A percentile compares a stretch with the other conserved stretches of the same genome.
Conservation (phyloP, 768 basidiomycete species). For the Mrakia hoshinonis region DNA sequence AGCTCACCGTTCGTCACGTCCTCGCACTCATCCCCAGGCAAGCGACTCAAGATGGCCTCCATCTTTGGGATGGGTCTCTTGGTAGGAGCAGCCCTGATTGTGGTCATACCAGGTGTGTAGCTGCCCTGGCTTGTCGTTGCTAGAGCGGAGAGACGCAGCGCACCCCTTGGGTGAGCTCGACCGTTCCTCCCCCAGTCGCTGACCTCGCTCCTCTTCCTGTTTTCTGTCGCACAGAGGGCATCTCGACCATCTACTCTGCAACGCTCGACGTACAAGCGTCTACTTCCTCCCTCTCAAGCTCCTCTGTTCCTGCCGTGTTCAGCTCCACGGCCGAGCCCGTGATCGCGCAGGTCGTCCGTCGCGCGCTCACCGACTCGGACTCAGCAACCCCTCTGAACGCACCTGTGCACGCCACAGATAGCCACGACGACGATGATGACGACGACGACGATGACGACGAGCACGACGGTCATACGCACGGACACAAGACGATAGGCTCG, state of each 20-base stretch:
- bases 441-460: slow-evolving; percentile 16
- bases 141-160: slow-evolving; percentile 48
- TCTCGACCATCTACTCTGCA: slow-evolving; percentile 52
- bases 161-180: neutral
- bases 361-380: neutral
- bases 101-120: slow-evolving; percentile 73
- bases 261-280: slow-evolving; percentile 45
- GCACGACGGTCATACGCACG: slow-evolving; percentile 27
- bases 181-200: neutral
- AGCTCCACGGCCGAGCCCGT: neutral
- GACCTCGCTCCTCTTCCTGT: slow-evolving; percentile 35
- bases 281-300: slow-evolving; percentile 52
- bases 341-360: neutral
- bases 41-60: slow-evolving; percentile 47
- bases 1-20: slow-evolving; percentile 27
- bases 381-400: neutral
- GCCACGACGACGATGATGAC: too few species aligned
- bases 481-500: slow-evolving; percentile 34
- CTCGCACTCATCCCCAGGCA: slow-evolving; percentile 43
- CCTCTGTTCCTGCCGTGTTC: slow-evolving; percentile 39
- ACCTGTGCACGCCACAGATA: neutral
- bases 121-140: too few species aligned
- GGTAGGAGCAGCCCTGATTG: slow-evolving; percentile 77
- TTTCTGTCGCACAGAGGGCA: slow-evolving; percentile 52
- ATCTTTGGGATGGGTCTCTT: slow-evolving; percentile 72